Base-by-base conservation (phyloP, 129 eudicot genomes). In the Centaurea solstitialis region DNA sequence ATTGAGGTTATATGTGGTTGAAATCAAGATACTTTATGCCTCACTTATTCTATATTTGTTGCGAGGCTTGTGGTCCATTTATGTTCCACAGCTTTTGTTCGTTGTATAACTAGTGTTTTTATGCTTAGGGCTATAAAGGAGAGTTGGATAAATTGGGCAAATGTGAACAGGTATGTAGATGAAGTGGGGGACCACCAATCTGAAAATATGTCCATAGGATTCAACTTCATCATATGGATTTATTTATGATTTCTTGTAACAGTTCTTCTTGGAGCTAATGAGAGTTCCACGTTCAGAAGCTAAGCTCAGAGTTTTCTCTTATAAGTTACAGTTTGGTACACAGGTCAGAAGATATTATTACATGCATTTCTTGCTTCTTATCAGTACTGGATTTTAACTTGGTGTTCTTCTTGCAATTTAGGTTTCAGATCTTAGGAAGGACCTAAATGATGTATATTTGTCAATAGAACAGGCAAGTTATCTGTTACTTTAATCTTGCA, bases 201-300 rank as follows among this genome's bases (percentile, higher is more conserved):
- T 57, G 9, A 57, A 57, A 57, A 5, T 57, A 57, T 57, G 65
- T 57, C 22, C 22, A 57, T 33, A 33, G 2, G 65, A n/a, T 57
- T 57, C 65, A 57, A n/a, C 65, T 57, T 24, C 12, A 6, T 12
- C 76, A 74, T 30, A 26, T 81, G 53, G 68, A 59, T 38, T 78
- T 68, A 74, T 40, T 50, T 81, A 20, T 13, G 39, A 78, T 78
- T 70, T 70, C 75, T 71, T 23, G 79, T 18, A 57, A 75, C 90
- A 93, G 98, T 93, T 91, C 86, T 91, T 93, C 85, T 64, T 89
- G 83, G 98, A 91, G 88, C 77, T 93, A 79, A 93, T 91, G 98
- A 91, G 81, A 86, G 93, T 93, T 70, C 98, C 98, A 26, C 91
- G 98, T 68, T 86, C 88, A 79, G 98, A 93, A 80, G 86, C 91